Evolutionary conservation across 1,139 yeast species (phyloP).

Genomic region (Yamadazyma songkhlaensis): DNA sequence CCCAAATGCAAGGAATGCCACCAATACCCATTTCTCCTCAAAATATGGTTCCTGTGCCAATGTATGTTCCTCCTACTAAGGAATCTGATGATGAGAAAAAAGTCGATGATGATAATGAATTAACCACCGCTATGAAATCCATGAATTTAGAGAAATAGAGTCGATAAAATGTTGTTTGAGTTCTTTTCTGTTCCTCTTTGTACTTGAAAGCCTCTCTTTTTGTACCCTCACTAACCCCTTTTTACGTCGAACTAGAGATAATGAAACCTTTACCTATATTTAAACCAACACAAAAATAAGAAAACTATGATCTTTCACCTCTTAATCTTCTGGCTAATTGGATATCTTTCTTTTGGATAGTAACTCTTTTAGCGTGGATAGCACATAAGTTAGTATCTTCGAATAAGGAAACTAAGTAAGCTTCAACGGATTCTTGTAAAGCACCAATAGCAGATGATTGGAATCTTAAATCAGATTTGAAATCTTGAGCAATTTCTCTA

Average conservation of each 20-base stretch:
- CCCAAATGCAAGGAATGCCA: slow-evolving; percentile 4
- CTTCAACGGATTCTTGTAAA: slow-evolving; percentile 53
- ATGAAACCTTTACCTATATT: slow-evolving; percentile 4
- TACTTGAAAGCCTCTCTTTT: too few species aligned
- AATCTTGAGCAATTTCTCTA: slow-evolving; percentile 49
- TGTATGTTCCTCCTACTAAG: neutral
- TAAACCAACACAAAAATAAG: slow-evolving; percentile 1
- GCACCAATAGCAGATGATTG: slow-evolving; percentile 53
- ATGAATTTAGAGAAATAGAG: slow-evolving; percentile 15
- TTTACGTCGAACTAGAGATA: neutral
- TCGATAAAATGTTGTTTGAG: neutral
- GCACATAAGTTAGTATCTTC: slow-evolving; percentile 56
- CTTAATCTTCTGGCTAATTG: slow-evolving; percentile 55
- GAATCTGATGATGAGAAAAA: slow-evolving; percentile 2
- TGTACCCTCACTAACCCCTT: too few species aligned
- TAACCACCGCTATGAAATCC: slow-evolving; percentile 17
- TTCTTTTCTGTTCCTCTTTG: slow-evolving; percentile 1
- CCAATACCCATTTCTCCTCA: slow-evolving; percentile 9
- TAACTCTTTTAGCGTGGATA: slow-evolving; percentile 53
- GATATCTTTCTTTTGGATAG: slow-evolving; percentile 53
- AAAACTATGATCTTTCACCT: slow-evolving; percentile 45
- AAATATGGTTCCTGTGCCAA: slow-evolving; percentile 2
- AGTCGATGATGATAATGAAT: slow-evolving; percentile 10
- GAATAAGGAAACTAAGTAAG: slow-evolving; percentile 49
- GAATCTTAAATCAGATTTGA: slow-evolving; percentile 51